Conservation (phyloP, 257 asterid genomes). For the Fraxinus cuspidata region DNA sequence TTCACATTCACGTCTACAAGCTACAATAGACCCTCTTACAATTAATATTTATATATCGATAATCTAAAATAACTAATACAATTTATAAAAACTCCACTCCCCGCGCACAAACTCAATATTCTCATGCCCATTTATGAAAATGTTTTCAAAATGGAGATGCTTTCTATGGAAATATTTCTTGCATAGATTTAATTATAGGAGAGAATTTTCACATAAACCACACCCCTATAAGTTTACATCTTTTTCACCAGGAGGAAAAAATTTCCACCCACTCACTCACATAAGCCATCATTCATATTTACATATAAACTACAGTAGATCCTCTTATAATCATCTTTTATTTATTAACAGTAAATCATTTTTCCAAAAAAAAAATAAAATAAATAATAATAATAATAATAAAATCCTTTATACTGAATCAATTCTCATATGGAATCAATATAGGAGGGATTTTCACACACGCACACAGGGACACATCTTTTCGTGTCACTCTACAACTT, state of each 20-base stretch:
- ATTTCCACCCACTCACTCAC: slow-evolving; percentile 7
- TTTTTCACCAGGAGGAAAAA: not conserved
- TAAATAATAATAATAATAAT: too few species aligned
- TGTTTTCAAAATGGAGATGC: not conserved
- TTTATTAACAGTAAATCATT: too few species aligned
- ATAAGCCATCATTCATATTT: slow-evolving; percentile 8
- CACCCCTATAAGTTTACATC: not conserved
- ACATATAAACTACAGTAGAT: not conserved
- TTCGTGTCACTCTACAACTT: not conserved
- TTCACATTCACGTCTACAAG: slow-evolving; percentile 4
- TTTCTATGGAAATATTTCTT: not conserved
- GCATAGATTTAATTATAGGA: not conserved
- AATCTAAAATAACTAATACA: not conserved
- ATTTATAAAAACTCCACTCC: not conserved
- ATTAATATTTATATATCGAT: not conserved
- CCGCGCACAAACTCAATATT: not conserved
- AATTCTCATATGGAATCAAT: not conserved
- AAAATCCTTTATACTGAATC: not conserved
- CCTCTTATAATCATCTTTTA: not conserved
- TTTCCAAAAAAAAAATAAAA: too few species aligned
- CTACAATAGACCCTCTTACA: not conserved
- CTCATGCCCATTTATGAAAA: not conserved
- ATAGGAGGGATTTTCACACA: not conserved
- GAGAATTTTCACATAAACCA: not conserved
- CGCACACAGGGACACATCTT: not conserved